Evolutionary conservation across 2,329 filamentous ascomycete genomes (phyloP), one percentile per base, ranked within the genome.

Genomic region (Fusarium musae): DNA sequence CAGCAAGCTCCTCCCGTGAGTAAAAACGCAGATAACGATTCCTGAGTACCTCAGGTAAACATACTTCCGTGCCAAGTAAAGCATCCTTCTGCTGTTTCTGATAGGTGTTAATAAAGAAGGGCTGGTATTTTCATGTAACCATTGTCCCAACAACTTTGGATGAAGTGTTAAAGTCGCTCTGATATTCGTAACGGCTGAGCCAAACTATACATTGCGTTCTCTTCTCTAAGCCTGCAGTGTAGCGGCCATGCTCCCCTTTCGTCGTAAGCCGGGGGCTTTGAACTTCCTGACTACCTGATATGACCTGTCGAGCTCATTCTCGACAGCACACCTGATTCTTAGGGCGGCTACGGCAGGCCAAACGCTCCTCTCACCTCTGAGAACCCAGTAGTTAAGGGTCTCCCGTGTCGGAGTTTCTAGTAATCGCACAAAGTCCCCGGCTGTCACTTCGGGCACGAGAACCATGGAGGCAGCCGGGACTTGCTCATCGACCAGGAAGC

Each of bases 291-390:
- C 92, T 64, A 92, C 85, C 81, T 97, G 93, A 81, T 97, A 98
- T 1, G 93, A 93, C 52, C 91, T 86, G 80, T 98, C 95, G 16
- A 98, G 85, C 79, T 97, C 95, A 62, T 95, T 92, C 81, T 98
- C 96, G 12, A 98, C 88, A 9, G 92, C 92, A 81, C 94, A 96
- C 11, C 96, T 86, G 11, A 97, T 91, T 76, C 92, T 92, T 69
- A 98, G 83, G 19, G 95, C 94, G 37, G 91, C 91, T 6, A 97
- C 90, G 5, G 94, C 93, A 1, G 95, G 96, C 95, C 96, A 98
- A 0, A 97, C 94, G 74, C 93, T 95, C 70, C 91, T 85, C 82
- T 98, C 96, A 3, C 96, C 96, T 61, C 92, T 88, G 37, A 91
- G 82, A 60, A 97, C 95, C 96, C 95, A 98, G 76, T 96, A 93